Evolutionary conservation across 179 eudicot species (phyloP), one percentile per base, ranked within the genome.

Genomic region (Spergularia azorica): DNA sequence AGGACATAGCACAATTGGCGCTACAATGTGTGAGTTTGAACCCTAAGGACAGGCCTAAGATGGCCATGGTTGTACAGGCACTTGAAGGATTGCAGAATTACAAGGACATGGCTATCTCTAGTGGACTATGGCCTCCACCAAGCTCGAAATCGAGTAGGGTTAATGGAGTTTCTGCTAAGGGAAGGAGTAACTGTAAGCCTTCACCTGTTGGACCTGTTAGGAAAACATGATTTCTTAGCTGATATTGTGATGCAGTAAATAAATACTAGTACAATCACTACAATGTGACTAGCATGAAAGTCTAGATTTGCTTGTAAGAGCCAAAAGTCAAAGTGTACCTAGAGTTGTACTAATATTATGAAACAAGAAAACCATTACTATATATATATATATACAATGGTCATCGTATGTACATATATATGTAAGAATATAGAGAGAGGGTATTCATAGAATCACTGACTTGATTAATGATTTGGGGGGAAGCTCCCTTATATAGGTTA

Each of bases 11-110:
- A 17, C 84, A 76, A 65, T 72, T 94, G 69, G 94, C 94, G 5
- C 76, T 82, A 17, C 85, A 88, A 60, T 92, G 98, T 63, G 97
- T 92, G 75, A 89, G 91, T 63, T 72, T 84, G 64, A 89, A 87
- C 80, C 94, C 94, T 0, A 94, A 86, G 78, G 98, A 89, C 67
- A 87, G 98, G 87, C 98, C 97, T 0, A 88, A 75, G 80, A 94
- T 92, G 97, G 84, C 92, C 2, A 72, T 75, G 15, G 89, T 94
- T 2, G 88, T 94, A 12, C 87, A 89, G 62, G 83, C 88, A 16
- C 96, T 94, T 18, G 92, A 94, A 80, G 86, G 79, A 36, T 51
- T 90, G 67, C 92, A 86, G 71, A 65, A 58, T 6, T 84, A 88
- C 15, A 94, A 82, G 79, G 98, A 94, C 70, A 94, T 94, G 98